A percentile compares a stretch with the other conserved stretches of the same genome.
phyloP scores from a whole-genome alignment of 768 basidiomycete species.

The Obba rivulosa region DNA sequence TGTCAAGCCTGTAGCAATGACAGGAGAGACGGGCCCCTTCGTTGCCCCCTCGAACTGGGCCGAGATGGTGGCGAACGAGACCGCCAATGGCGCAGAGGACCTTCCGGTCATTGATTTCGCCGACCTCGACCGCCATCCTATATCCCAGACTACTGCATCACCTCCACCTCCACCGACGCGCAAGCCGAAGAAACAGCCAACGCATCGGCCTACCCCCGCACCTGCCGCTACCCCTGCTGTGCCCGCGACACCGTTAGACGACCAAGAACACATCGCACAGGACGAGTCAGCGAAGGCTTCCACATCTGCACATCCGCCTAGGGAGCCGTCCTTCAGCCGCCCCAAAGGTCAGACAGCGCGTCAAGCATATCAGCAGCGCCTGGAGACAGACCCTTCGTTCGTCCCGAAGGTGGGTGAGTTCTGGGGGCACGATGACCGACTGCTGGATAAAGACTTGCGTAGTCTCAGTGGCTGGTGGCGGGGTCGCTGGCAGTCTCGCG shows the following conservation, averaged over 20 bases:
- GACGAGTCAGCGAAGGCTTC: slow-evolving; percentile 34
- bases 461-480: slow-evolving; percentile 88
- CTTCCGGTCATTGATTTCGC: slow-evolving; percentile 81
- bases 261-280: slow-evolving; percentile 9
- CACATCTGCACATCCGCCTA: slow-evolving; percentile 30
- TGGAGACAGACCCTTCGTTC: slow-evolving; percentile 82
- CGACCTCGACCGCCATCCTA: slow-evolving; percentile 39
- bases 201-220: slow-evolving; percentile 23
- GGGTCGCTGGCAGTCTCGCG: slow-evolving; percentile 68
- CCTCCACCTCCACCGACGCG: slow-evolving; percentile 15
- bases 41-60: slow-evolving; percentile 61
- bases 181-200: slow-evolving; percentile 19
- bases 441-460: slow-evolving; percentile 76
- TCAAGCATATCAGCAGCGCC: slow-evolving; percentile 79
- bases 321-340: slow-evolving; percentile 26
- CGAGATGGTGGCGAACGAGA: slow-evolving; percentile 79
- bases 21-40: slow-evolving; percentile 40
- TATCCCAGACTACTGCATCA: slow-evolving; percentile 21
- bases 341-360: slow-evolving; percentile 60
- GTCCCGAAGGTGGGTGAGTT: slow-evolving; percentile 90
- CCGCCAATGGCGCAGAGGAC: slow-evolving; percentile 53
- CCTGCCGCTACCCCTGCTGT: slow-evolving; percentile 27
- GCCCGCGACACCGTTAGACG: slow-evolving; percentile 25
- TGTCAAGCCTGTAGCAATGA: slow-evolving; percentile 21
- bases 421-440: slow-evolving; percentile 92